Evolutionary conservation across 2,329 filamentous ascomycete species (phyloP).

Genomic region (Aspergillus sp.): DNA sequence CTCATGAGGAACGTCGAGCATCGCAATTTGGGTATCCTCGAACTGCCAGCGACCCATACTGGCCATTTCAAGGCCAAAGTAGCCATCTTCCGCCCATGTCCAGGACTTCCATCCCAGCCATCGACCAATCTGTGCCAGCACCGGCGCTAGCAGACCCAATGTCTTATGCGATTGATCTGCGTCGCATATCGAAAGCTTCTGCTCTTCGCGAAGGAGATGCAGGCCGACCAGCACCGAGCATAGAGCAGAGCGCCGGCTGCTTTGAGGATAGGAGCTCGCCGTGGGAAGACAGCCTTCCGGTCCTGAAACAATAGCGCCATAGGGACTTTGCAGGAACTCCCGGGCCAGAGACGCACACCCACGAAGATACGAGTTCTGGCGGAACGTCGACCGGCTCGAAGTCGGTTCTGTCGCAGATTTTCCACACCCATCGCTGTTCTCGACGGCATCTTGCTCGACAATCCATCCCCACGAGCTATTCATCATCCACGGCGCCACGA

Average conservation of each 20-base stretch:
- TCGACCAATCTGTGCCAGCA: conserved; percentile 68
- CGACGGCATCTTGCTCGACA: conserved; percentile 45
- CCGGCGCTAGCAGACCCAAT: conserved; percentile 51
- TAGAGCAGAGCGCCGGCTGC: conserved; percentile 53
- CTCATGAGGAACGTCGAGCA: conserved; percentile 37
- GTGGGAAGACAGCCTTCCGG: conserved; percentile 58
- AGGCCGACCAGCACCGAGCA: conserved; percentile 63
- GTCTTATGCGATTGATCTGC: conserved; percentile 40
- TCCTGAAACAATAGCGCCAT: conserved; percentile 49
- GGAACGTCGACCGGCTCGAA: conserved; percentile 19
- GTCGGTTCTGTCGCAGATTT: conserved; percentile 12
- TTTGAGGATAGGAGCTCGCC: conserved; percentile 42
- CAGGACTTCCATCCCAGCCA: conserved; percentile 71
- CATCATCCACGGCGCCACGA: conserved; percentile 43
- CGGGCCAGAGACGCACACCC: conserved; percentile 50
- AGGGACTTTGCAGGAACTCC: conserved; percentile 53
- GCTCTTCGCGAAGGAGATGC: conserved; percentile 81
- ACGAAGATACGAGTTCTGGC: conserved; percentile 35
- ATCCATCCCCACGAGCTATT: conserved; percentile 64
- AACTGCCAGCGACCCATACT: conserved; percentile 47
- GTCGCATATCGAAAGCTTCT: conserved; percentile 62
- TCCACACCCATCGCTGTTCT: conserved; percentile 10
- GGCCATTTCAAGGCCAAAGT: conserved; percentile 53
- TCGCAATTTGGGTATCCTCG: conserved; percentile 42
- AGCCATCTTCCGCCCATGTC: conserved; percentile 43